These are phyloP conservation scores for Dicorynia guianensis DNA, from an alignment of 306 rosid genomes.

Conservation along the genomic window DNA sequence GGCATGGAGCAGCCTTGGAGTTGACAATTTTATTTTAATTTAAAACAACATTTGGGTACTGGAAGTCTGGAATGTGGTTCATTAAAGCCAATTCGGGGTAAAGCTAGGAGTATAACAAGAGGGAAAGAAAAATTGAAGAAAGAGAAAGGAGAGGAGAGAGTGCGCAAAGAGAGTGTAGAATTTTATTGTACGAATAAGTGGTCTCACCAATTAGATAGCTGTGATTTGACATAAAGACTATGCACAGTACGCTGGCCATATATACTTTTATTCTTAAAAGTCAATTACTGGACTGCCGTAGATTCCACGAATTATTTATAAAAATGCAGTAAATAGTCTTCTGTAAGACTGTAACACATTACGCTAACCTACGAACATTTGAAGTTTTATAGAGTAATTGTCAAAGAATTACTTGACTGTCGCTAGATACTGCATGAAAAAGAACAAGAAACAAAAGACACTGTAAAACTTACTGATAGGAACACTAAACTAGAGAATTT, in stretches of 20 bases:
- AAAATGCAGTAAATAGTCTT: not conserved
- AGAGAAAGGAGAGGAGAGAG: too few species aligned
- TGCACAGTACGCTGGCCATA: too few species aligned
- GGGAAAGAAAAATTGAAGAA: too few species aligned
- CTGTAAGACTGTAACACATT: not conserved
- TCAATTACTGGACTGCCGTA: not conserved
- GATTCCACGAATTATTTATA: not conserved
- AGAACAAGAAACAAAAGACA: not conserved
- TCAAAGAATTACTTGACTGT: too few species aligned
- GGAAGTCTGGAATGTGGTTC: not conserved
- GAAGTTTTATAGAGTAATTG: not conserved
- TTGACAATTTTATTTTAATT: not conserved
- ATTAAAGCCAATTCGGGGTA: too few species aligned
- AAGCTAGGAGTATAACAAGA: too few species aligned
- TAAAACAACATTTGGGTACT: not conserved
- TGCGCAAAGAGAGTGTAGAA: too few species aligned
- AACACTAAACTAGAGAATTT: not conserved
- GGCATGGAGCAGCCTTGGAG: not conserved
- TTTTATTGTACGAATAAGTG: too few species aligned
- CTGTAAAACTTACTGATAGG: not conserved
- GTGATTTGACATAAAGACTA: not conserved
- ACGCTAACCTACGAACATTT: not conserved
- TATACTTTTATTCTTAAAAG: too few species aligned
- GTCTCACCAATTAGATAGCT: constrained; percentile 14
- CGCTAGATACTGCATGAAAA: not conserved